Base-by-base conservation (phyloP, 352 stramenopile species). In the Phytopythium helicoides region DNA sequence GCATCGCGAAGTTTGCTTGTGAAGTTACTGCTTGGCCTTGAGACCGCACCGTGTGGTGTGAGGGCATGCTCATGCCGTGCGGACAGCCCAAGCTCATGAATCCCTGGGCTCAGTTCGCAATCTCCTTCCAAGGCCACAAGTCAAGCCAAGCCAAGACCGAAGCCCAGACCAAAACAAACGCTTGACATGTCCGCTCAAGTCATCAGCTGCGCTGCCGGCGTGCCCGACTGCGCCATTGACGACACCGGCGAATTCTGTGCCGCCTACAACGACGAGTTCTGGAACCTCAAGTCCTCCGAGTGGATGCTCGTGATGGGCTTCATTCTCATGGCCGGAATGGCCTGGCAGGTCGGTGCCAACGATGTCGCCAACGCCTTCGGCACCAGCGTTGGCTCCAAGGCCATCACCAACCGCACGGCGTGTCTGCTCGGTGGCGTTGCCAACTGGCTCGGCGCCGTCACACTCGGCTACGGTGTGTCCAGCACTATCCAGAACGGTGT, bases 321-420 rank as follows among this genome's bases (percentile, higher is more conserved):
- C 31, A 31, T 68, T 9, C 28, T 68, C 42, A 62, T 62, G 11
- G 63, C 67, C 18, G 57, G 21, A 39, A 74, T 68, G 54, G 66
- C 69, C 2, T 80, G 71, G 21, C 46, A 57, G n/a, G 66, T 76
- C 49, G 86, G 85, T 42, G 85, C 76, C 3, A 96, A 96, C 66
- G 86, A 96, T 71, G 86, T 88, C 28, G 86, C 81, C 18, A 97
- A 96, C 48, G 80, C 86, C 16, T 96, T 94, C 65, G 86, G 62
- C 15, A 94, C 86, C 26, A 79, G 75, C 1, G 80, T 97, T 19
- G 68, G 86, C 46, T 76, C 91, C 48, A 62, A 62, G 23, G 80
- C 81, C n/a, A 62, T 97, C 22, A 89, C 73, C 10, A 56, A 95
- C 12, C 76, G 65, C 84, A 54, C 31, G 6, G 86, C 86, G 5